These are phyloP conservation scores for Paramecium caudatum DNA, from an alignment of 73 alveolate species.

Conservation along the genomic window DNA sequence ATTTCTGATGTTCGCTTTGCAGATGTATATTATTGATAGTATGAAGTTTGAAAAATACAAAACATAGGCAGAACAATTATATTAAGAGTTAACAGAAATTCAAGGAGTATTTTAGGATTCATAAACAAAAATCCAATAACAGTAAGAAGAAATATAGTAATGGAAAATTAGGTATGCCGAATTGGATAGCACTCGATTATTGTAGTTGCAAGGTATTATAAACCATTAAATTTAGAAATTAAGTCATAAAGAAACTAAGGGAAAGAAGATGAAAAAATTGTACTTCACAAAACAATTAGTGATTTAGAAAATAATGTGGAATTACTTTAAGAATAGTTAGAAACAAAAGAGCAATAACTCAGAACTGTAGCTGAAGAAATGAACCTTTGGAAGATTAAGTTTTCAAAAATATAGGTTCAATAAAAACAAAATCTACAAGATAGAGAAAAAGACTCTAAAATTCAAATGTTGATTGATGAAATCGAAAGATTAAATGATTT, in stretches of 20 bases:
- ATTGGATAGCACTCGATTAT: not conserved
- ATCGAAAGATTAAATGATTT: constrained; percentile 37
- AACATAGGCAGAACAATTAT: constrained; percentile 16
- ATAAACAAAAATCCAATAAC: not conserved
- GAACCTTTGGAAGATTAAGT: not conserved
- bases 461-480: constrained; percentile 24
- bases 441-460: not conserved
- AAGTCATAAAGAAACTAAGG: not conserved
- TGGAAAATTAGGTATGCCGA: constrained; percentile 40
- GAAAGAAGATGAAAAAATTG: not conserved
- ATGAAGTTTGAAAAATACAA: not conserved
- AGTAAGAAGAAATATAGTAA: not conserved
- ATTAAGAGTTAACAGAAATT: constrained; percentile 23
- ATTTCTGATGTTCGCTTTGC: not conserved
- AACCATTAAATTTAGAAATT: not conserved
- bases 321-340: not conserved
- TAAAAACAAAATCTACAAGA: not conserved
- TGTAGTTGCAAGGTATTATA: not conserved
- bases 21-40: not conserved
- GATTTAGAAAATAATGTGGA: not conserved
- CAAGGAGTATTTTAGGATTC: not conserved
- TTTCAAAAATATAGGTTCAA: not conserved
- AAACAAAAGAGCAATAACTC: not conserved
- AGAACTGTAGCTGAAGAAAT: constrained; percentile 1
- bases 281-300: not conserved